These are phyloP conservation scores for Fusarium beomiforme DNA, from an alignment of 2,329 filamentous ascomycete genomes.

Conservation along the genomic window DNA sequence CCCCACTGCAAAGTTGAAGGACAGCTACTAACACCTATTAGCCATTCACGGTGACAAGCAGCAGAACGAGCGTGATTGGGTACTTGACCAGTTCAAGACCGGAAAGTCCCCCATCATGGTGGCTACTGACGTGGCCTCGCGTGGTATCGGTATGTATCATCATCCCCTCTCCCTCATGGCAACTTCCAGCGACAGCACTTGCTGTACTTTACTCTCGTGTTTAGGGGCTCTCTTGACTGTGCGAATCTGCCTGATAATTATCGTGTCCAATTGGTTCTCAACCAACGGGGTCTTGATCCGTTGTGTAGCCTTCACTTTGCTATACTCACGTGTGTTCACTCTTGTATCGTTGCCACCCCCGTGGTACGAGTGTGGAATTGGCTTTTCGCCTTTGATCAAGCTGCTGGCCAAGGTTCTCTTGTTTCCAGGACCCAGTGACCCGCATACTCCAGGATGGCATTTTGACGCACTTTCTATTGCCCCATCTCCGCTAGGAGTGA, in stretches of 20 bases:
- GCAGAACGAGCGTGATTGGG: conserved; percentile 99
- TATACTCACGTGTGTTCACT: conserved; percentile 78
- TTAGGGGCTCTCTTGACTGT: conserved; percentile 87
- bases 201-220: conserved; percentile 92
- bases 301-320: conserved; percentile 60
- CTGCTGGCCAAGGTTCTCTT: conserved; percentile 67
- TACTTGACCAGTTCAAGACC: conserved; percentile 99
- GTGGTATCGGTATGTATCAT: conserved; percentile 99
- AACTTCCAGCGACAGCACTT: conserved; percentile 66
- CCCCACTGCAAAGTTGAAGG: conserved; percentile 46
- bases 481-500: conserved; percentile 66
- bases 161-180: conserved; percentile 56
- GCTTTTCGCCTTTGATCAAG: conserved; percentile 83
- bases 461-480: conserved; percentile 66
- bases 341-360: conserved; percentile 69
- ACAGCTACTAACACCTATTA: conserved; percentile 55
- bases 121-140: conserved; percentile 98
- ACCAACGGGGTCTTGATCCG: conserved; percentile 84
- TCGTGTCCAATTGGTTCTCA: conserved; percentile 83
- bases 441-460: conserved; percentile 64
- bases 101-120: conserved; percentile 99
- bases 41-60: conserved; percentile 99
- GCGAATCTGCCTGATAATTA: conserved; percentile 91
- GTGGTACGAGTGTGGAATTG: conserved; percentile 82
- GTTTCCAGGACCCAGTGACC: conserved; percentile 66